phyloP scores from a whole-genome alignment of 306 rosid species.

The Dryas octopetala region DNA sequence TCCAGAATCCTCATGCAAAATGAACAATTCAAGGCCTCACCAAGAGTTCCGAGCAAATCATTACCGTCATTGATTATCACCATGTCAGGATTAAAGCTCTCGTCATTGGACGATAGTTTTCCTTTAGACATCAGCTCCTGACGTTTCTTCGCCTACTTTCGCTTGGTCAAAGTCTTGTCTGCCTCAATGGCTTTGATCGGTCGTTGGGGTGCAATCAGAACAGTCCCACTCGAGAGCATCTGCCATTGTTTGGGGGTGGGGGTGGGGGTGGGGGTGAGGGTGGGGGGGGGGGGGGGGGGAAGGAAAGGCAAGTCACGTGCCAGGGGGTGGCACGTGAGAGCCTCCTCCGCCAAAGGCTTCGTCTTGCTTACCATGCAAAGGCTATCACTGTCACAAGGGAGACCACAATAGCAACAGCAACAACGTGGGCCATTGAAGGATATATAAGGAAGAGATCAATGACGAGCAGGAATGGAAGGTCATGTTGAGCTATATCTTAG shows the following conservation, averaged over 20 bases:
- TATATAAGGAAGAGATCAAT: background rate
- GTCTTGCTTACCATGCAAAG: constrained; percentile 42
- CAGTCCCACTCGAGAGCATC: constrained; percentile 43
- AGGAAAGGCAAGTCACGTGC: constrained; percentile 44
- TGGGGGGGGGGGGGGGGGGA: constrained; percentile 14
- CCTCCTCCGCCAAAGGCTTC: constrained; percentile 35
- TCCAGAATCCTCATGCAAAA: background rate
- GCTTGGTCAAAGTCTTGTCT: background rate
- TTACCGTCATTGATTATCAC: background rate
- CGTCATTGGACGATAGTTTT: background rate
- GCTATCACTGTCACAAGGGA: constrained; percentile 46
- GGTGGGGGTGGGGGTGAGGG: constrained; percentile 13
- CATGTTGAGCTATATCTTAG: no score
- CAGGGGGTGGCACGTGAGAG: constrained; percentile 40
- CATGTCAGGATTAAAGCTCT: background rate
- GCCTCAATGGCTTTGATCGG: background rate
- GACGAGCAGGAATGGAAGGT: no score
- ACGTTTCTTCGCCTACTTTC: background rate
- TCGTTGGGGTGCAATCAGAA: constrained; percentile 6
- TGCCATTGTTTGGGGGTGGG: background rate
- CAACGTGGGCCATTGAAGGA: constrained; percentile 17
- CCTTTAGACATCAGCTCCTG: background rate
- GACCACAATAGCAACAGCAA: background rate
- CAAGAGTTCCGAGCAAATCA: background rate
- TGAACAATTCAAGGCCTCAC: background rate